Conservation (phyloP, 78 protist genomes). For the Dictyostelium citrinum region DNA sequence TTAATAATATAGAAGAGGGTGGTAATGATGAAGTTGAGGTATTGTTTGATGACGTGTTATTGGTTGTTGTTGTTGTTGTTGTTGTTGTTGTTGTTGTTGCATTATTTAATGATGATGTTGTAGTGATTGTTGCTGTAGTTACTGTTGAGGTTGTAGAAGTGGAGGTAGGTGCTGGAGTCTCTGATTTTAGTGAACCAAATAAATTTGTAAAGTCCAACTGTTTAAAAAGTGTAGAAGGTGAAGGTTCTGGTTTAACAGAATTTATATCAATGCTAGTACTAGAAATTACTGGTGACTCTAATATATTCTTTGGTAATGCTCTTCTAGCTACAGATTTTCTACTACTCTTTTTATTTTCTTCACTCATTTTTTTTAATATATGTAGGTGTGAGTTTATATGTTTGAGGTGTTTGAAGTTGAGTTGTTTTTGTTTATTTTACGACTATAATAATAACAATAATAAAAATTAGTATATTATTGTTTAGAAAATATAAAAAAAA, state of each 20-base stretch:
- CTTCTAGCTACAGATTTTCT: conserved; percentile 67
- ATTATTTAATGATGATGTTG: no score
- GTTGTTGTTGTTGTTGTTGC: no score
- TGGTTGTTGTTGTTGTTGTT: neutral
- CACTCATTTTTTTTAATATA: neutral
- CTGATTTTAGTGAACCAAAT: conserved; percentile 17
- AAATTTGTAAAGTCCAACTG: conserved; percentile 14
- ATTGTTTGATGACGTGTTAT: neutral
- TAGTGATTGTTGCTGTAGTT: neutral
- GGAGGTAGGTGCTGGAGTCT: neutral
- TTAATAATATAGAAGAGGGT: no score
- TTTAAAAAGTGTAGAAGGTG: conserved; percentile 20
- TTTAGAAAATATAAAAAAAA: neutral
- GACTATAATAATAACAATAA: neutral
- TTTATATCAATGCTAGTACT: neutral
- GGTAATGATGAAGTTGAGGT: neutral
- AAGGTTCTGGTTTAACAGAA: neutral
- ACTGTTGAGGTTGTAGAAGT: neutral
- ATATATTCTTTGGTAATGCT: conserved; percentile 63
- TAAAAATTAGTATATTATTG: neutral
- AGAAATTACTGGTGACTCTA: conserved; percentile 53
- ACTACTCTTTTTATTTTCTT: conserved; percentile 14
- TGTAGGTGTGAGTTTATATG: neutral
- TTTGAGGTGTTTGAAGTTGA: neutral
- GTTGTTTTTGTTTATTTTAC: neutral